Conservation (phyloP, 257 asterid species). For the Lycium ferocissimum region DNA sequence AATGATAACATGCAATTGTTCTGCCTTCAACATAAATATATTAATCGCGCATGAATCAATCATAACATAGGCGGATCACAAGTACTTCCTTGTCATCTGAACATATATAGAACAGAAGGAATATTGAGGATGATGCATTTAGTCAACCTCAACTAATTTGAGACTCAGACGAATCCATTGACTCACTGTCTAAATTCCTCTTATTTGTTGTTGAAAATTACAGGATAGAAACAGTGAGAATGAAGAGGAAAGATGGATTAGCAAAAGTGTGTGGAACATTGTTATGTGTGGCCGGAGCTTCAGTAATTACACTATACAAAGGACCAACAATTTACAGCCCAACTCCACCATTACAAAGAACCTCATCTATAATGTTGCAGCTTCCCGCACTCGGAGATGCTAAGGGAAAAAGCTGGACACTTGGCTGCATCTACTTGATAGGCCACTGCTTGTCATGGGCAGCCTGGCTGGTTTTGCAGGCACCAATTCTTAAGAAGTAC, state of each 20-base stretch:
- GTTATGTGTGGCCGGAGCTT: constrained; percentile 90
- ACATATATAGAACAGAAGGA: too few relatives aligned
- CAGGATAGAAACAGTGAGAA: constrained; percentile 85
- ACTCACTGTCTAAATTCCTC: neutral
- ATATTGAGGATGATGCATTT: too few relatives aligned
- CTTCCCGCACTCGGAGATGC: constrained; percentile 55
- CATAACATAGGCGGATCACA: too few relatives aligned
- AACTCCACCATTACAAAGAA: constrained; percentile 44
- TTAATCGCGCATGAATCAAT: neutral
- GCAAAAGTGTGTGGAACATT: constrained; percentile 75
- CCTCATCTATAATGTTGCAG: constrained; percentile 28
- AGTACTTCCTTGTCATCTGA: too few relatives aligned
- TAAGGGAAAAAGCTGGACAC: constrained; percentile 77
- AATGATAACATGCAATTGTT: neutral
- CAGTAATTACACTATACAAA: constrained; percentile 86
- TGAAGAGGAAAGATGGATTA: constrained; percentile 82
- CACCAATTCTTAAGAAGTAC: constrained; percentile 76
- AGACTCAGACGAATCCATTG: too few relatives aligned
- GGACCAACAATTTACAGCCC: constrained; percentile 96
- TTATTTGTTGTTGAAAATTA: neutral
- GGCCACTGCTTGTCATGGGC: constrained; percentile 98
- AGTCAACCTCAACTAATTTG: neutral
- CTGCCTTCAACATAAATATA: too few relatives aligned
- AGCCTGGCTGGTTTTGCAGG: constrained; percentile 88
- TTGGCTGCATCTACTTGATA: constrained; percentile 85